Evolutionary conservation across 768 basidiomycete genomes (phyloP).

Genomic region (Nidularia pulvinata): DNA sequence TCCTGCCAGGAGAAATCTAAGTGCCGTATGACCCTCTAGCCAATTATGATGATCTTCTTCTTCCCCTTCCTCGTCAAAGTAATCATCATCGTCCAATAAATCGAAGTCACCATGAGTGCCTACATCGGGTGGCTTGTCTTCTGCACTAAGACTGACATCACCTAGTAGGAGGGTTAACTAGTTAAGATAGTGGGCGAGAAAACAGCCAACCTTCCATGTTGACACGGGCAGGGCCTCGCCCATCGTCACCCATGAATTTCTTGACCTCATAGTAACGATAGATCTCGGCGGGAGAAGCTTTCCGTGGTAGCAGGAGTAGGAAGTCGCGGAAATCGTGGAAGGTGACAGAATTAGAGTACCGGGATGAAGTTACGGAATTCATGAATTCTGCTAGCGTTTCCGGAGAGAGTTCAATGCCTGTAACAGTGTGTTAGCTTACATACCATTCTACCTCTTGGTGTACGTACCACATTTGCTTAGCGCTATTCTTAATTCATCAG

Average conservation of each 20-base stretch:
- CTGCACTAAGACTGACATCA: conserved; percentile 77
- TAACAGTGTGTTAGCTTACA: not conserved
- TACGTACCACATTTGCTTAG: conserved; percentile 69
- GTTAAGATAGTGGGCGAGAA: conserved; percentile 1
- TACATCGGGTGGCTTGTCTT: conserved; percentile 57
- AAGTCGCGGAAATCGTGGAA: conserved; percentile 92
- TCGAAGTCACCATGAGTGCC: conserved; percentile 3
- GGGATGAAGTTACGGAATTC: conserved; percentile 69
- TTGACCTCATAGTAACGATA: conserved; percentile 79
- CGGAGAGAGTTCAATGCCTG: conserved; percentile 74
- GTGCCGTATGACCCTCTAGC: conserved; percentile 69
- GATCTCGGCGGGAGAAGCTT: conserved; percentile 81
- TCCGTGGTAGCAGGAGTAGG: conserved; percentile 82
- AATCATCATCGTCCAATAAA: conserved; percentile 39
- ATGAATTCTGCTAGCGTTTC: conserved; percentile 83
- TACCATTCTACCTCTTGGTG: not conserved
- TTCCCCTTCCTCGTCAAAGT: conserved; percentile 45
- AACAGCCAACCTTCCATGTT: conserved; percentile 83
- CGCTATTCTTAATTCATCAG: conserved; percentile 35
- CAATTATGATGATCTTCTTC: conserved; percentile 61
- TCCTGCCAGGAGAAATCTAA: conserved; percentile 92
- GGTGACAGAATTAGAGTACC: conserved; percentile 65
- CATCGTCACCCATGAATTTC: conserved; percentile 72
- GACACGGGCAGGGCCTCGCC: conserved; percentile 74
- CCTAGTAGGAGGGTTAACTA: conserved; percentile 36